Conservation (phyloP, 208 protist genomes). For the Naegleria gruberi region DNA sequence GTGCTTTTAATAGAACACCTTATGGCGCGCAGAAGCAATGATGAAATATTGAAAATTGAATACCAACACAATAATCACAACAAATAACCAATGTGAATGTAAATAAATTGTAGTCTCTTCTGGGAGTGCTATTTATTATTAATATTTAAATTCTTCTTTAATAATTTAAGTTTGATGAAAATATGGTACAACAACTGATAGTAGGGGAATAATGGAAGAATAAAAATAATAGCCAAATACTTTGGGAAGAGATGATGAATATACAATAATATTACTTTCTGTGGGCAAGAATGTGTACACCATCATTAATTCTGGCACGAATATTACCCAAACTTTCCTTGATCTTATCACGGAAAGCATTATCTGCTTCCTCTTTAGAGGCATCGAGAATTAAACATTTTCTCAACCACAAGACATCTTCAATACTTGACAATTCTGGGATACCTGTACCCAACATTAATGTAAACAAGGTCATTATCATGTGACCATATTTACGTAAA, state of each 20-base stretch:
- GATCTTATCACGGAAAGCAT: conserved; percentile 65
- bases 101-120: too few species aligned
- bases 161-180: too few species aligned
- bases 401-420: conserved; percentile 68
- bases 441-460: conserved; percentile 78
- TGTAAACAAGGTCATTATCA: conserved; percentile 70
- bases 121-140: too few species aligned
- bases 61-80: too few species aligned
- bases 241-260: not conserved
- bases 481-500: conserved; percentile 49
- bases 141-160: too few species aligned
- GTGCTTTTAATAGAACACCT: too few species aligned
- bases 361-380: conserved; percentile 54
- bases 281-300: conserved; percentile 75
- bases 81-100: too few species aligned
- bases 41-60: too few species aligned
- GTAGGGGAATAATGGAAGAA: too few species aligned
- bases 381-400: conserved; percentile 52
- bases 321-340: conserved; percentile 54
- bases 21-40: too few species aligned
- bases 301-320: conserved; percentile 65
- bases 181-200: too few species aligned
- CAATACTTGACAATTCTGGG: conserved; percentile 59
- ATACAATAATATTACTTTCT: conserved; percentile 26
- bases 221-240: too few species aligned